phyloP scores from a whole-genome alignment of 768 basidiomycete species.

The Hortiboletus flavorubellus region DNA sequence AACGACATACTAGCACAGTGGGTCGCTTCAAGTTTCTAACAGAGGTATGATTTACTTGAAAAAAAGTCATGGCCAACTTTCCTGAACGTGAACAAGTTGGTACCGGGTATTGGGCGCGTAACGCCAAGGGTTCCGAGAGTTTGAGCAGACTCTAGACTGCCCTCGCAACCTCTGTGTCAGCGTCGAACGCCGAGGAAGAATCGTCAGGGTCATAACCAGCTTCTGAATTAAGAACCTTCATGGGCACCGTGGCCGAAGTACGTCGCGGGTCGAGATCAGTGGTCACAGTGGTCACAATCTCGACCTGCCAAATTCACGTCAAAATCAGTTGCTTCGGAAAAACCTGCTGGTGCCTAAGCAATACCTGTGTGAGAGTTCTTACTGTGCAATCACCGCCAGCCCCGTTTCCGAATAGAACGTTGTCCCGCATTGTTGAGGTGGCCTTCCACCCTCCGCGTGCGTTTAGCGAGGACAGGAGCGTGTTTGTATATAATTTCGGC shows the following conservation, averaged over 20 bases:
- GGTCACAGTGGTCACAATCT: neutral
- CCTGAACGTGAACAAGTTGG: too few relatives aligned
- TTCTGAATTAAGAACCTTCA: neutral
- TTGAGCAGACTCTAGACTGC: neutral
- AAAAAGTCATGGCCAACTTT: too few relatives aligned
- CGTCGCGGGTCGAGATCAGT: neutral
- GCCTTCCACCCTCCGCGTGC: slow-evolving; percentile 25
- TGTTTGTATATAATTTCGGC: slow-evolving; percentile 27
- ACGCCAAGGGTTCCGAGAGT: too few relatives aligned
- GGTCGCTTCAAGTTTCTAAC: too few relatives aligned
- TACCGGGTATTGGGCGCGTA: neutral
- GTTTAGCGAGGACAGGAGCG: slow-evolving; percentile 18
- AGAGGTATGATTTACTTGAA: too few relatives aligned
- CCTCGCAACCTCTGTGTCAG: too few relatives aligned
- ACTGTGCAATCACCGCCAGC: neutral
- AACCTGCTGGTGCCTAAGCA: neutral
- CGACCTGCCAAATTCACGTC: neutral
- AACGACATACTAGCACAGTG: too few relatives aligned
- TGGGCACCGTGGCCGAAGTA: neutral
- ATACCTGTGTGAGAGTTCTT: slow-evolving; percentile 7
- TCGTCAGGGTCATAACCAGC: neutral
- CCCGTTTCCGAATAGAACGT: slow-evolving; percentile 7
- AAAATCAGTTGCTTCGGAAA: neutral
- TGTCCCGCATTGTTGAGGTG: neutral
- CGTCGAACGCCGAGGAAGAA: neutral